Evolutionary conservation across 306 rosid species (phyloP), one percentile per base, ranked within the genome.

Genomic region (Sophora flavescens): DNA sequence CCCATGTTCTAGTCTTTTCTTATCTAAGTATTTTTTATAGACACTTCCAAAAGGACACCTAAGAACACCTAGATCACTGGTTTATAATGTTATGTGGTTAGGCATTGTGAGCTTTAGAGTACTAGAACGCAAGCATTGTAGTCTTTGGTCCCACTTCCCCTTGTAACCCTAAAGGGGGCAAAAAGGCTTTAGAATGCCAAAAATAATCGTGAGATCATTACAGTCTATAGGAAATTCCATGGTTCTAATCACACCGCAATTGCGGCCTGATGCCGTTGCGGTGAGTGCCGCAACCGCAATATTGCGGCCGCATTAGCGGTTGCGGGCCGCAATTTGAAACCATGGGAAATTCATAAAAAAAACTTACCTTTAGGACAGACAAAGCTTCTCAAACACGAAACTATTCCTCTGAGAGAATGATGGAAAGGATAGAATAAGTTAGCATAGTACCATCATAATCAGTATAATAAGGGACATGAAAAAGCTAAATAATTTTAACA

Each of bases 361-460:
- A 52, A 86, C 95, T 80, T 75, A 86, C 95, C 17, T 82, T 66
- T 11, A 11, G 77, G 62, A 69, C 95, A 90, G 17, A 1, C 4
- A 50, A 28, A 3, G 66, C 16, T 69, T 74, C 69, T 17, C 82
- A 86, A 78, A 80, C 96, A 92, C 6, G 91, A 44, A 78, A 62
- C 87, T n/a, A 5, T 53, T 79, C 83, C 84, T 61, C 89, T 87
- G 85, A 63, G 22, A 82, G 30, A 59, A 68, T 42, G 58, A 73
- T 11, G 50, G 41, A 63, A 64, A 60, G n/a, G 13, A 42, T 28
- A 65, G 11, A 81, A 78, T 6, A 78, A 10, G 75, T 80, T 75
- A 75, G 22, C 22, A 22, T 22, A 22, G 22, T 22, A 22, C 22
- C 22, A 22, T 22, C 22, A 22, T 22, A 22, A 22, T 22, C 22